Conservation (phyloP, 2,329 filamentous ascomycete species). For the Alternaria sp. region DNA sequence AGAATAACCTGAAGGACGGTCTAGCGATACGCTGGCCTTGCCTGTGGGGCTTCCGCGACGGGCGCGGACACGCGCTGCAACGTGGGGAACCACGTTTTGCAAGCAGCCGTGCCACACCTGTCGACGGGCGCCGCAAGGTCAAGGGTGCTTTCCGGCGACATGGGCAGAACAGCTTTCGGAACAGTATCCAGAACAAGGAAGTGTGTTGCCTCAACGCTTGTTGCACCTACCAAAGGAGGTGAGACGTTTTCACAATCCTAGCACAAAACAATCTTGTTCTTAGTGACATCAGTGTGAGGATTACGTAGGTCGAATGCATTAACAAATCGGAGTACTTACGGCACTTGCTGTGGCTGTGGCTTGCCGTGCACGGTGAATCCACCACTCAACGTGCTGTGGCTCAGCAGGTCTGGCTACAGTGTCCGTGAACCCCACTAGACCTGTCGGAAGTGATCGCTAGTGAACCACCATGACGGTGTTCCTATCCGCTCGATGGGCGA, state of each 20-base stretch:
- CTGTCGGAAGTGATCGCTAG: conserved; percentile 4
- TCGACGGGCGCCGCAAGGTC: conserved; percentile 26
- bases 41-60: conserved; percentile 36
- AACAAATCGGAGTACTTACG: conserved; percentile 33
- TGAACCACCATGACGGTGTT: conserved; percentile 23
- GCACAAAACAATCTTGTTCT: not conserved
- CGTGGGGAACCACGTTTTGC: conserved; percentile 47
- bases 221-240: conserved; percentile 5
- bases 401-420: conserved; percentile 20
- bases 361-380: conserved; percentile 30
- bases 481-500: conserved; percentile 17
- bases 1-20: conserved; percentile 19
- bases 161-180: conserved; percentile 21
- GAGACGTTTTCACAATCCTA: not conserved
- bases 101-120: conserved; percentile 29
- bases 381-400: conserved; percentile 26
- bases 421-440: conserved; percentile 2
- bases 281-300: conserved; percentile 12
- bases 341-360: conserved; percentile 26
- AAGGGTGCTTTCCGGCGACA: conserved; percentile 16
- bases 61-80: conserved; percentile 37
- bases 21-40: conserved; percentile 36
- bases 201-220: conserved; percentile 13
- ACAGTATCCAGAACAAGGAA: conserved; percentile 8
- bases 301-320: conserved; percentile 12